Evolutionary conservation across 768 basidiomycete genomes (phyloP).

Genomic region (Pulveroboletus ravenelii): DNA sequence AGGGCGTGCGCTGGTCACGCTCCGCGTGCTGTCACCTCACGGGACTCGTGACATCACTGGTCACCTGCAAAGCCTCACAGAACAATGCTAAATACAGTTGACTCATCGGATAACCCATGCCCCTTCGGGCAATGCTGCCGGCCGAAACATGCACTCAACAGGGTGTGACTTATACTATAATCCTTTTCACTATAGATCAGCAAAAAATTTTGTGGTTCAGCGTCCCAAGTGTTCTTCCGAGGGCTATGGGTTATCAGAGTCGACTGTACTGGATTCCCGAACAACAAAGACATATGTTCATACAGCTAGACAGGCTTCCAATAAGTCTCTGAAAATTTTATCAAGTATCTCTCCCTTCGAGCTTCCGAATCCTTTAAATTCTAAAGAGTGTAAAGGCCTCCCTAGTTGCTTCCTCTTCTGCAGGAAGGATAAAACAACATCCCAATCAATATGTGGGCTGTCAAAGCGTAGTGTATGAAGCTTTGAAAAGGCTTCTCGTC

Average conservation of each 20-base stretch:
- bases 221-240: no score
- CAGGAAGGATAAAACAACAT: conserved; percentile 24
- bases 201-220: no score
- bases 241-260: no score
- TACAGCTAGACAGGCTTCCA: conserved; percentile 20
- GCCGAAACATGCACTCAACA: no score
- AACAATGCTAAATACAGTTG: no score
- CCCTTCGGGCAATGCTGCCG: no score
- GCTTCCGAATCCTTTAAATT: conserved; percentile 22
- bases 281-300: conserved; percentile 1
- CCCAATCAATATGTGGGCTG: conserved; percentile 29
- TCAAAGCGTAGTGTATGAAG: conserved; percentile 17
- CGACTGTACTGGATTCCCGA: not conserved
- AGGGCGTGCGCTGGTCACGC: conserved; percentile 15
- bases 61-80: no score
- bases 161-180: no score
- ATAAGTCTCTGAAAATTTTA: conserved; percentile 14
- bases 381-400: conserved; percentile 14
- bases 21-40: conserved; percentile 23
- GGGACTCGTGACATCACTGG: conserved; percentile 6
- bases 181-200: no score
- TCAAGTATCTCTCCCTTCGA: conserved; percentile 19
- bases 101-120: no score
- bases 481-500: conserved; percentile 23
- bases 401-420: conserved; percentile 20